These are phyloP conservation scores for Strobilomyces confusus DNA, from an alignment of 768 basidiomycete genomes.

Conservation along the genomic window DNA sequence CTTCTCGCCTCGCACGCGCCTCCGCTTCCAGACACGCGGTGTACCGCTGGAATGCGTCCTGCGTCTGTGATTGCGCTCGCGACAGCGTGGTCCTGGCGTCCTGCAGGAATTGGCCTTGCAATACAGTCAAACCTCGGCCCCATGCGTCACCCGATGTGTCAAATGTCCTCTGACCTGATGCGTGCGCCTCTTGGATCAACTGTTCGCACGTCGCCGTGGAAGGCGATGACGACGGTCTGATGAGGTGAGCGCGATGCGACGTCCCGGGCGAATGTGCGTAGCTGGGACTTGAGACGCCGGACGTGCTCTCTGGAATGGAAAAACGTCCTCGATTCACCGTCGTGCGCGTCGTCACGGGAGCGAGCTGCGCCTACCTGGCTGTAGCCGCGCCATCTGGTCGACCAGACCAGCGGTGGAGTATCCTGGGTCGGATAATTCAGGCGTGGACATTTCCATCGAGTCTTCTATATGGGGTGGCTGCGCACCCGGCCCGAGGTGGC, in stretches of 20 bases:
- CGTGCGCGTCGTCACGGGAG: neutral
- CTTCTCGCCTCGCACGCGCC: slow-evolving; percentile 60
- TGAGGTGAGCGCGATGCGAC: slow-evolving; percentile 32
- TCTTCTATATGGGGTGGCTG: slow-evolving; percentile 33
- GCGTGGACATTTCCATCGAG: slow-evolving; percentile 33
- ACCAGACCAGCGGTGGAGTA: slow-evolving; percentile 28
- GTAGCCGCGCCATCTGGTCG: slow-evolving; percentile 33
- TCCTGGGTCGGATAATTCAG: slow-evolving; percentile 33
- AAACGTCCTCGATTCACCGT: slow-evolving; percentile 3
- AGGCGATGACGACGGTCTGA: slow-evolving; percentile 49
- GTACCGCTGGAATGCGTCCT: slow-evolving; percentile 68
- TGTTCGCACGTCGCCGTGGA: slow-evolving; percentile 48
- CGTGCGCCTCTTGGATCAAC: slow-evolving; percentile 53
- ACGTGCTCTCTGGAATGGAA: slow-evolving; percentile 21
- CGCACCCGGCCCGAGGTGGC: slow-evolving; percentile 41
- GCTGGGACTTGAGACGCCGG: slow-evolving; percentile 30
- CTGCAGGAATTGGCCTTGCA: slow-evolving; percentile 57
- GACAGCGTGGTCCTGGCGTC: slow-evolving; percentile 55
- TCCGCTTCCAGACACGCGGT: slow-evolving; percentile 67
- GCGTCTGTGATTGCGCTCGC: slow-evolving; percentile 66
- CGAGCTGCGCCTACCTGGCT: slow-evolving; percentile 27
- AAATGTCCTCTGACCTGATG: slow-evolving; percentile 47
- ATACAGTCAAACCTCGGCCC: slow-evolving; percentile 7
- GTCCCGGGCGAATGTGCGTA: slow-evolving; percentile 31
- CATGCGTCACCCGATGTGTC: slow-evolving; percentile 2